Evolutionary conservation across 257 asterid species (phyloP), one percentile per base, ranked within the genome.

Genomic region (Catharanthus roseus): DNA sequence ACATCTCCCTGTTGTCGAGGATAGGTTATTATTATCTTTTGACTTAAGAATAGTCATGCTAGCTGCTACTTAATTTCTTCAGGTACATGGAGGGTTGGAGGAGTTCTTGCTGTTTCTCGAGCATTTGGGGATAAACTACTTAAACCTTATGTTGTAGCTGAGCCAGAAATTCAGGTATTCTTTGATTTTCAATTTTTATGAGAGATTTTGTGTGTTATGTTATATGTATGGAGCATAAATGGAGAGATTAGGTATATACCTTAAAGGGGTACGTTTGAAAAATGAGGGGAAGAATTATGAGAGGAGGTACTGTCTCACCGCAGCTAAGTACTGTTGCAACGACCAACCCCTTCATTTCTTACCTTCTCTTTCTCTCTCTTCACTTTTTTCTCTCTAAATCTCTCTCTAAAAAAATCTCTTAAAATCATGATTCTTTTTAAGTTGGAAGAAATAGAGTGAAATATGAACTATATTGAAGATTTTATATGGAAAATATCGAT

Each of bases 21-120:
- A 31, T 67, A 28, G 41, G 7, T 29, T 3, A 67, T 21, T 45
- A 45, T 45, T 38, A n/a, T 44, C 21, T 49, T 49, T 49, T 49
- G n/a, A 41, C 55, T 49, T 19, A 19, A 4, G 26, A 47, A 6
- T 3, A 34, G 16, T 34, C 28, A 34, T 18, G 10, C 19, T 34
- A 49, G 23, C 31, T 23, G 33, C 39, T 50, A 12, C 62, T 42
- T 53, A 36, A 58, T n/a, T 81, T 76, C 33, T 64, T 75, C 75
- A 85, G 90, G 95, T 74, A 85, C 91, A 42, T 86, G 96, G 97
- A 85, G 97, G 63, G 97, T 90, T 70, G 90, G 93, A 26, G 97
- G 97, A 38, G 91, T 90, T 81, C 91, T 90, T 75, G 96, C 97
- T 44, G 93, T 90, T 77, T 90, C 97, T 79, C 93, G 97, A 77